A percentile compares a stretch with the other conserved stretches of the same genome.
Evolutionary conservation across 108 stramenopile species (phyloP).

Genomic region (Cylindrotheca fusiformis): DNA sequence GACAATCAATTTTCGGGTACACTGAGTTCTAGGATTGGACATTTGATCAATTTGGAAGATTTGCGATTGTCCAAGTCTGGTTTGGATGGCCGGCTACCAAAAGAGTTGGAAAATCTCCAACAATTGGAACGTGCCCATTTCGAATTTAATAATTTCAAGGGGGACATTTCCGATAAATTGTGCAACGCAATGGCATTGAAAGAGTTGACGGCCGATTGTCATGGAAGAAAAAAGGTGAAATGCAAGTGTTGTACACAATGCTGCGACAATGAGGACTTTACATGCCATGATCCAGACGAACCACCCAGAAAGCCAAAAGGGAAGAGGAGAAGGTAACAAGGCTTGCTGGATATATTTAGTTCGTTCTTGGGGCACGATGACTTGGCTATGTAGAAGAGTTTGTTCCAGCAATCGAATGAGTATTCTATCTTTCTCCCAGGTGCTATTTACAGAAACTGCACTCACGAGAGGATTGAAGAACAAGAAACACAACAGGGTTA

Average conservation of each 20-base stretch:
- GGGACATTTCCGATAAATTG: neutral
- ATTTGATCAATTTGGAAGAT: constrained; percentile 11
- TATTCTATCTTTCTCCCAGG: too few relatives aligned
- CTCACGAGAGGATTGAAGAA: too few relatives aligned
- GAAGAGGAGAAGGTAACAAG: too few relatives aligned
- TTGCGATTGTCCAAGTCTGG: constrained; percentile 1
- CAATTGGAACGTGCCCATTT: constrained; percentile 3
- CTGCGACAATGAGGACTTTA: neutral
- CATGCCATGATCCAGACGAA: neutral
- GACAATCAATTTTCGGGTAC: constrained; percentile 36
- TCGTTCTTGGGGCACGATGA: too few relatives aligned
- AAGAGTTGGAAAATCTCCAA: neutral
- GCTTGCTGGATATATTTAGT: too few relatives aligned
- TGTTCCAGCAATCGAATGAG: too few relatives aligned
- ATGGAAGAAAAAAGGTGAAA: neutral
- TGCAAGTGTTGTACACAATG: constrained; percentile 12
- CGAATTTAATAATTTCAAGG: constrained; percentile 8
- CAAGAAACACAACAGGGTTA: too few relatives aligned
- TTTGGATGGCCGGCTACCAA: constrained; percentile 10
- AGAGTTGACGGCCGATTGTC: constrained; percentile 12
- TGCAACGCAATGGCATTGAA: neutral
- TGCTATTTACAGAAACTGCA: too few relatives aligned
- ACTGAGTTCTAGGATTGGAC: constrained; percentile 27
- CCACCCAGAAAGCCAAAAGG: neutral
- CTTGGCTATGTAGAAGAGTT: too few relatives aligned